Percentiles rank a stretch among this genome's conserved stretches.
phyloP scores from a whole-genome alignment of 169 alveolate genomes.

The Eimeria brunetti region DNA sequence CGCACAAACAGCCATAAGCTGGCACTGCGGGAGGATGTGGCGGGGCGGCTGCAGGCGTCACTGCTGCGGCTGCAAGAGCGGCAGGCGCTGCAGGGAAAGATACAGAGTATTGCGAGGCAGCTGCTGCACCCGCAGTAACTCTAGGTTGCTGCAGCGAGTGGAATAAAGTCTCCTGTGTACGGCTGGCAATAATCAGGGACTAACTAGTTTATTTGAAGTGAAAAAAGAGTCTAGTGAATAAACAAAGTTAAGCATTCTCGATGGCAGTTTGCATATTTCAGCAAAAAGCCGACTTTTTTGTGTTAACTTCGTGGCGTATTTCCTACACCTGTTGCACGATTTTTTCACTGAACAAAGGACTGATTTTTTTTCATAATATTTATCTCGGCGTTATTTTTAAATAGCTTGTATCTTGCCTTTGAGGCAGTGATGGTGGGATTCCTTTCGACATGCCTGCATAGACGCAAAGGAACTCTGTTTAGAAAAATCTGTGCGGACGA shows the following conservation, averaged over 20 bases:
- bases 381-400: too few relatives aligned
- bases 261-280: not conserved
- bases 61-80: constrained; percentile 58
- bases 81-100: constrained; percentile 40
- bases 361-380: too few relatives aligned
- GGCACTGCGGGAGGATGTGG: constrained; percentile 22
- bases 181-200: not conserved
- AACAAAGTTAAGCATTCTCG: not conserved
- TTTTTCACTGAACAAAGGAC: not conserved
- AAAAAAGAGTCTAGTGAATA: not conserved
- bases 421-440: not conserved
- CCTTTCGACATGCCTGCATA: too few relatives aligned
- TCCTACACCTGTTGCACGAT: not conserved
- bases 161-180: not conserved
- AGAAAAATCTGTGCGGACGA: not conserved
- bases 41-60: constrained; percentile 49
- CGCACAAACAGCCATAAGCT: not conserved
- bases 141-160: not conserved
- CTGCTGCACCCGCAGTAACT: constrained; percentile 28
- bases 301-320: not conserved
- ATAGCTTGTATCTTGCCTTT: not conserved
- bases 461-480: not conserved
- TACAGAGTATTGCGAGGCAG: constrained; percentile 45
- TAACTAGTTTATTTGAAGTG: not conserved
- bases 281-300: not conserved